phyloP scores from a whole-genome alignment of 202 grass and related monocot genomes.

The Panicum virgatum region DNA sequence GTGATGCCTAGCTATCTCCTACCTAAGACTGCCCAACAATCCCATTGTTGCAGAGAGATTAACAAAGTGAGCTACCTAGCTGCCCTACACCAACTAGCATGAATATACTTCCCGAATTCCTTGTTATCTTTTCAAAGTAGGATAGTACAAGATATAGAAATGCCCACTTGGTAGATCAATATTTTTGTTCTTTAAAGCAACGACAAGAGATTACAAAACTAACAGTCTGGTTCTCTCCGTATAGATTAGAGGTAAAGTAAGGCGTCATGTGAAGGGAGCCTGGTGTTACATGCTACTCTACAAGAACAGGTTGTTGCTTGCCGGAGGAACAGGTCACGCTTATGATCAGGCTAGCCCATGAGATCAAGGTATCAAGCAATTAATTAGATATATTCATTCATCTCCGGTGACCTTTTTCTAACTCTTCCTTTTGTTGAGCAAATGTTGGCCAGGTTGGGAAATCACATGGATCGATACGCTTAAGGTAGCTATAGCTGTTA shows the following conservation, averaged over 20 bases:
- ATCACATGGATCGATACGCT: slow-evolving; percentile 54
- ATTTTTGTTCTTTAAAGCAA: slow-evolving; percentile 54
- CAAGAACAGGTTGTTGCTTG: slow-evolving; percentile 64
- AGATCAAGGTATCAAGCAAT: slow-evolving; percentile 34
- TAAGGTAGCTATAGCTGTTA: slow-evolving; percentile 33
- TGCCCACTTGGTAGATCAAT: slow-evolving; percentile 34
- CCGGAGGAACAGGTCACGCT: slow-evolving; percentile 57
- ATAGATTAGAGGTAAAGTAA: slow-evolving; percentile 51
- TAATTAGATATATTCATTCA: slow-evolving; percentile 6
- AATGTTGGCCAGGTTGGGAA: slow-evolving; percentile 52
- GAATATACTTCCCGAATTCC: slow-evolving; percentile 54
- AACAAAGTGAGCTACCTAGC: slow-evolving; percentile 48
- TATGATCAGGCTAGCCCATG: slow-evolving; percentile 32
- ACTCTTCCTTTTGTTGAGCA: slow-evolving; percentile 33
- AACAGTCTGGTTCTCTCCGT: slow-evolving; percentile 38
- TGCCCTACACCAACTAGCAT: slow-evolving; percentile 46
- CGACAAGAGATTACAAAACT: slow-evolving; percentile 52
- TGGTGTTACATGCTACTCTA: slow-evolving; percentile 55
- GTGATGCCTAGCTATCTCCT: slow-evolving; percentile 42
- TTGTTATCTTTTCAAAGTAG: slow-evolving; percentile 42
- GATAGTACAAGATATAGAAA: slow-evolving; percentile 31
- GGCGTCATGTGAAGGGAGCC: slow-evolving; percentile 61
- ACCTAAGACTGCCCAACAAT: slow-evolving; percentile 40
- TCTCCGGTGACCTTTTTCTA: slow-evolving; percentile 21
- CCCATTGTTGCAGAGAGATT: slow-evolving; percentile 36